Evolutionary conservation across 768 basidiomycete genomes (phyloP), one percentile per base, ranked within the genome.

Genomic region (Boletus edulis): DNA sequence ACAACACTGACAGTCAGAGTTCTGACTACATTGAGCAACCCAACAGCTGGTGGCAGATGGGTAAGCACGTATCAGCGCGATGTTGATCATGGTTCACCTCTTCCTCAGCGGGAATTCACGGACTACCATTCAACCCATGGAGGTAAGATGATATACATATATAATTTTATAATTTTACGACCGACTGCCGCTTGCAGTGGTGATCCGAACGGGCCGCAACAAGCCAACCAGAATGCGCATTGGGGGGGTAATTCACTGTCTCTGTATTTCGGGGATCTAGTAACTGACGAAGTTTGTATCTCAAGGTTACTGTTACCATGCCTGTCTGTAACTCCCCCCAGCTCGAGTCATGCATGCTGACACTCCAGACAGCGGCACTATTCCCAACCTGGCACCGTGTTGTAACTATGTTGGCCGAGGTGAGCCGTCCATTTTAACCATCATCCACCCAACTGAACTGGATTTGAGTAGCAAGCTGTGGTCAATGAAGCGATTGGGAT

Each of bases 381-480:
- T 64, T 64, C 43, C 62, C 62, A 22, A 42, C 63, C 17, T 64
- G 62, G 62, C 63, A 64, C 15, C 59, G 62, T 42, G 42, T 57
- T 18, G 35, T 52, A 12, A 0, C 58, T 27, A 6, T 64, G 47
- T 46, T 64, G 17, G 24, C 51, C 10, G 62, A 64, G 46, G 62
- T 59, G 18, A 31, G 52, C 47, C 12, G 1, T 11, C 6, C 10
- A 20, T 32, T 46, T 35, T 8, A 4, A 1, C 15, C 5, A 10
- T 18, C 1, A 31, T 22, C 4, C 5, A 11, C 20, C 34, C 4
- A 5, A 27, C 32, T 24, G 7, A 17, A 37, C 6, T 27, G 1
- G 9, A 17, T 6, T 5, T 32, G 32, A 35, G 42, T 41, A 64
- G 62, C 63, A 64, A 64, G 49, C 62, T 9, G 38, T 64, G 6